Conservation (phyloP, 2,329 filamentous ascomycete species). For the Phymatotrichopsis omnivora region DNA sequence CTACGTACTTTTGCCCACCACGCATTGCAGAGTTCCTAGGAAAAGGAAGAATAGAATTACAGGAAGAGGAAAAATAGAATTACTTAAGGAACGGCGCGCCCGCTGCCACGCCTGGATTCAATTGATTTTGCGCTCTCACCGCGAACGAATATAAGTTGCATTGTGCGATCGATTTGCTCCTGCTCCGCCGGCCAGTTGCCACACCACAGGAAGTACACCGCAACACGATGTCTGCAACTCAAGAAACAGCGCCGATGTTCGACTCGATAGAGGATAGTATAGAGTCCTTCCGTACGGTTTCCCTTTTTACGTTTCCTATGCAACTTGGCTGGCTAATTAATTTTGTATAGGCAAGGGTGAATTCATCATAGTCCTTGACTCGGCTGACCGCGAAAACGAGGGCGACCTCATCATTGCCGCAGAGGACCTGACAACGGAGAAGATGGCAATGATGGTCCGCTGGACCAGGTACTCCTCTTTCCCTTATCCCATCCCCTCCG, state of each 20-base stretch:
- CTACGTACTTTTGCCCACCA: too few species aligned
- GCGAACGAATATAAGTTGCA: too few species aligned
- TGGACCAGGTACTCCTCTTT: constrained; percentile 51
- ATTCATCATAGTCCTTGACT: constrained; percentile 93
- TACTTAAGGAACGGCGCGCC: too few species aligned
- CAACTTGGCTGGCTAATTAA: constrained; percentile 1
- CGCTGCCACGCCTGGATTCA: too few species aligned
- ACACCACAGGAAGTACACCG: too few species aligned
- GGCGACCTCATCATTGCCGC: constrained; percentile 95
- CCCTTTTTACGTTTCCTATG: background rate
- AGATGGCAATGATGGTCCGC: constrained; percentile 94
- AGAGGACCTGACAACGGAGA: constrained; percentile 67
- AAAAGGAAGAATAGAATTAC: too few species aligned
- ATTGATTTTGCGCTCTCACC: too few species aligned
- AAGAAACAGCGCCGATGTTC: constrained; percentile 36
- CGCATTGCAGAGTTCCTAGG: too few species aligned
- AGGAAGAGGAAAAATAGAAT: too few species aligned
- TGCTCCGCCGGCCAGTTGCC: too few species aligned
- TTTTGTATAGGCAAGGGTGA: constrained; percentile 46
- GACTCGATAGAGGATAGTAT: constrained; percentile 56
- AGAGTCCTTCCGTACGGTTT: constrained; percentile 51
- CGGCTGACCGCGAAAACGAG: constrained; percentile 88
- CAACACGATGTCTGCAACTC: constrained; percentile 18
- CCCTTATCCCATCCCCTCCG: background rate
- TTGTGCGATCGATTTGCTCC: too few species aligned